These are phyloP conservation scores for Gypsophila paniculata DNA, from an alignment of 179 eudicot species.

Conservation along the genomic window DNA sequence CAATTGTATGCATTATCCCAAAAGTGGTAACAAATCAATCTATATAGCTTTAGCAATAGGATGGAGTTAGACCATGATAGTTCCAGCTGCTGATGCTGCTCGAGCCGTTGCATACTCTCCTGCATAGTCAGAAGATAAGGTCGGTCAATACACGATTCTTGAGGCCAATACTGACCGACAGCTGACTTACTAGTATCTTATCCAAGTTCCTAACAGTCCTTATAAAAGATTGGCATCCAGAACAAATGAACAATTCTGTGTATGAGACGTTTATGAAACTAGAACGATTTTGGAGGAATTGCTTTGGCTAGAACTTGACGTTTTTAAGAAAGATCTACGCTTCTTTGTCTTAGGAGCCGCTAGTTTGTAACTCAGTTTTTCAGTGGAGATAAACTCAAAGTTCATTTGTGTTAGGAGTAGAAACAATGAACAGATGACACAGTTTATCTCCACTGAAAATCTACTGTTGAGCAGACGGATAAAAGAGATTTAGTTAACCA, in stretches of 20 bases:
- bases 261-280: neutral
- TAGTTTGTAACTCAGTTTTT: no score
- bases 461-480: neutral
- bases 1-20: neutral
- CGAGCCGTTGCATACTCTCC: slow-evolving; percentile 95
- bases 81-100: slow-evolving; percentile 90
- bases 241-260: neutral
- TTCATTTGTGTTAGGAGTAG: no score
- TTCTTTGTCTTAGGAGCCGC: no score
- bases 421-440: neutral
- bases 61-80: slow-evolving; percentile 61
- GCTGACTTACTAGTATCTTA: neutral
- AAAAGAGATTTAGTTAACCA: neutral
- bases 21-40: slow-evolving; percentile 11
- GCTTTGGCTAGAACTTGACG: neutral
- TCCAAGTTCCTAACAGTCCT: neutral
- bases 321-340: neutral
- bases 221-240: neutral
- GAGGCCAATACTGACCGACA: neutral
- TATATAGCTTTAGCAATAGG: no score
- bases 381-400: no score
- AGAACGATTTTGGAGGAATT: neutral
- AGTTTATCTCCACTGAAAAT: neutral
- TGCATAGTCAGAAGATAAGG: slow-evolving; percentile 25
- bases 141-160: slow-evolving; percentile 1